These are phyloP conservation scores for Chrysanthemum lavandulifolium DNA, from an alignment of 129 eudicot genomes.

Conservation along the genomic window DNA sequence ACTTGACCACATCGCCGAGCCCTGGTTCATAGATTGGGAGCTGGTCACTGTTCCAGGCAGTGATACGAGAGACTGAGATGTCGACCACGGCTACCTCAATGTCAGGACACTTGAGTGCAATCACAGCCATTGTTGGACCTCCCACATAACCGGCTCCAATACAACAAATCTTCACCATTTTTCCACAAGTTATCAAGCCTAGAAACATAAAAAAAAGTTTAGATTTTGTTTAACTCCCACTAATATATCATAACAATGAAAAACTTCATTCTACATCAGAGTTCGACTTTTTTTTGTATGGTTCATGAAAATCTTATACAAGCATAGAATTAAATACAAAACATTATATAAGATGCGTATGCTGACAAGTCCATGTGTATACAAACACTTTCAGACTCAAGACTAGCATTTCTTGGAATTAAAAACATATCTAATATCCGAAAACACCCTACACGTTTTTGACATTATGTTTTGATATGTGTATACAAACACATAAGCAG, in stretches of 20 bases:
- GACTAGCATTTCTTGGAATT: conserved; percentile 7
- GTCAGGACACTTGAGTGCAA: conserved; percentile 67
- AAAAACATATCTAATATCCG: background rate
- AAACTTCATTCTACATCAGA: background rate
- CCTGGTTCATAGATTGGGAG: conserved; percentile 81
- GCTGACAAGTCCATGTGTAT: background rate
- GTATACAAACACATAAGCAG: no score
- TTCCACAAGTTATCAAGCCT: conserved; percentile 4
- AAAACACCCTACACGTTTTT: background rate
- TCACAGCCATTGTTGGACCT: conserved; percentile 82
- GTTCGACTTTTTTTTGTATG: background rate
- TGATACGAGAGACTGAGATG: conserved; percentile 64
- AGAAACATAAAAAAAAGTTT: conserved; percentile 9
- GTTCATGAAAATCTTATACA: background rate
- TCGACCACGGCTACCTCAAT: conserved; percentile 69
- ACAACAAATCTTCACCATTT: conserved; percentile 83
- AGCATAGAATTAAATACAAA: no score
- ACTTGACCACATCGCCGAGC: conserved; percentile 73
- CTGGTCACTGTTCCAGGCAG: conserved; percentile 74
- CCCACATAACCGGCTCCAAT: conserved; percentile 87
- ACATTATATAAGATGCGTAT: conserved; percentile 2
- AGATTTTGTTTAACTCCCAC: conserved; percentile 10
- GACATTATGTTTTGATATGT: no score
- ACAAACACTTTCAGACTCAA: conserved; percentile 12
- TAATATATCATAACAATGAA: background rate